These are phyloP conservation scores for Prototheca wickerhamii DNA, from an alignment of 163 green algal species.

Conservation along the genomic window DNA sequence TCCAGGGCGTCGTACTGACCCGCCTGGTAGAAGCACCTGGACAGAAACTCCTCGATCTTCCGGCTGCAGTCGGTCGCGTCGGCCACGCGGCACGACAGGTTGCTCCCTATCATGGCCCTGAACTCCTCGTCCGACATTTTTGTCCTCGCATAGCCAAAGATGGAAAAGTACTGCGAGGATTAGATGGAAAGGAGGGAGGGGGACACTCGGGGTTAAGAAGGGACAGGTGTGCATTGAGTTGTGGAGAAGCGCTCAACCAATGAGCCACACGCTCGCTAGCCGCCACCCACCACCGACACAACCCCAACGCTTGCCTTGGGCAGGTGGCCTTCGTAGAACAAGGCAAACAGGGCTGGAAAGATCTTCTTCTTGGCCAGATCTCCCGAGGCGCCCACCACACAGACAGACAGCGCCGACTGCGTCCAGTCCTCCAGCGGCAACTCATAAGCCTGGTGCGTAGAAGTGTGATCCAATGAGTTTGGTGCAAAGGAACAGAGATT, in stretches of 20 bases:
- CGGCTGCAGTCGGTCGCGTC: slow-evolving; percentile 62
- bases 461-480: too few species aligned
- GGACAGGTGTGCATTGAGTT: not conserved
- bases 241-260: not conserved
- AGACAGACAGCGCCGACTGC: slow-evolving; percentile 50
- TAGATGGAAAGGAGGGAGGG: slow-evolving; percentile 10
- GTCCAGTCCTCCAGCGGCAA: slow-evolving; percentile 53
- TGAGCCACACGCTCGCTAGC: not conserved
- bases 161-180: slow-evolving; percentile 54
- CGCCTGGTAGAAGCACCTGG: slow-evolving; percentile 79
- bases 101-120: slow-evolving; percentile 59
- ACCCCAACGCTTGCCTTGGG: slow-evolving; percentile 47
- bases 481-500: too few species aligned
- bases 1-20: slow-evolving; percentile 72
- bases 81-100: slow-evolving; percentile 74
- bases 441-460: slow-evolving; percentile 20
- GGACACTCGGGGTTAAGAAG: not conserved
- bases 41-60: slow-evolving; percentile 79
- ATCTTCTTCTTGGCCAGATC: slow-evolving; percentile 97
- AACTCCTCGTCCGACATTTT: slow-evolving; percentile 90
- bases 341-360: slow-evolving; percentile 88
- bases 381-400: slow-evolving; percentile 76
- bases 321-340: slow-evolving; percentile 89
- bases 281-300: not conserved
- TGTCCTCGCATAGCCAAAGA: slow-evolving; percentile 90